Percentiles rank a stretch among this genome's conserved stretches.
Conservation (phyloP, 495 filamentous ascomycete genomes). For the Aspergillus olivimuriae region DNA sequence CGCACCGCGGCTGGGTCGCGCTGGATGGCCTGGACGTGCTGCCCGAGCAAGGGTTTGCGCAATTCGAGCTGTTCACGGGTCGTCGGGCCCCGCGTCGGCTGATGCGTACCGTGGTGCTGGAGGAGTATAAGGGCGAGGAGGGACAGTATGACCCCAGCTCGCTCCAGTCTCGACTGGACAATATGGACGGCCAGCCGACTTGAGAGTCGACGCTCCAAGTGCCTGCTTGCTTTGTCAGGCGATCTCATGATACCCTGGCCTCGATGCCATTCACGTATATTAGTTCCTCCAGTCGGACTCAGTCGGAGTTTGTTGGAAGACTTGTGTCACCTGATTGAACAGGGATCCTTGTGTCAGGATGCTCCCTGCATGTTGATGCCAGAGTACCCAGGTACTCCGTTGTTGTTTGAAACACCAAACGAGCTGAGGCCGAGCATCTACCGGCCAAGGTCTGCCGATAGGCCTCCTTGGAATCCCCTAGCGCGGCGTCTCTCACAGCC, state of each 20-base stretch:
- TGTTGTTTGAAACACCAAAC: too few relatives aligned
- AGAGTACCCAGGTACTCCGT: too few relatives aligned
- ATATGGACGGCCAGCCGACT: constrained; percentile 32
- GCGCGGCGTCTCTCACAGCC: too few relatives aligned
- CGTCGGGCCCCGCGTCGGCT: constrained; percentile 63
- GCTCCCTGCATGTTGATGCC: too few relatives aligned
- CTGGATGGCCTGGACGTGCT: constrained; percentile 73
- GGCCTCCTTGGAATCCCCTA: too few relatives aligned
- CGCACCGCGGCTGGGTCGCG: constrained; percentile 61
- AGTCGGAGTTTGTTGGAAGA: too few relatives aligned
- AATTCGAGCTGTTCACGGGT: constrained; percentile 76
- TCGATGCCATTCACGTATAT: too few relatives aligned
- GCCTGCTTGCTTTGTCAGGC: not conserved
- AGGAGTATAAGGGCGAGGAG: constrained; percentile 36
- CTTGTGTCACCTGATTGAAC: too few relatives aligned
- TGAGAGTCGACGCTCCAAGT: not conserved
- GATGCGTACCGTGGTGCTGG: constrained; percentile 48
- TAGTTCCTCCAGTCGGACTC: too few relatives aligned
- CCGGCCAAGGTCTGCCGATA: too few relatives aligned
- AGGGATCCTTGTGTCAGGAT: too few relatives aligned
- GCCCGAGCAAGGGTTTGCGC: constrained; percentile 72
- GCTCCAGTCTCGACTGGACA: constrained; percentile 28
- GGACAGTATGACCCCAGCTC: constrained; percentile 27
- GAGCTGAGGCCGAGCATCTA: too few relatives aligned
- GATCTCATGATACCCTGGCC: not conserved